phyloP scores from a whole-genome alignment of 352 stramenopile genomes.

The Pythium apleroticum region DNA sequence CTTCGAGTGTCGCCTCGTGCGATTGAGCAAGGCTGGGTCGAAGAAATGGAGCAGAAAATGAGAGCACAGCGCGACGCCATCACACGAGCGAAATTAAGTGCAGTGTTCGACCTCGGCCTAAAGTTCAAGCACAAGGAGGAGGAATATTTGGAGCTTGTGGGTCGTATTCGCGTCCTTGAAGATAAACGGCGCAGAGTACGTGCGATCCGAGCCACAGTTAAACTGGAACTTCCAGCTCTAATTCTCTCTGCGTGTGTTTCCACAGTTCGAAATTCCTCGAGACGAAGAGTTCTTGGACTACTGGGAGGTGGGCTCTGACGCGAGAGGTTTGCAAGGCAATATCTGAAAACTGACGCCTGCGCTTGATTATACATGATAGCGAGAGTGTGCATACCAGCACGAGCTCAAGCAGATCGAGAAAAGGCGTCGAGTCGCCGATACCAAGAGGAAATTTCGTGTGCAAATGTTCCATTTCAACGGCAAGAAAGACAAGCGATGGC shows the following conservation, averaged over 20 bases:
- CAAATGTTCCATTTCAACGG: constrained; percentile 51
- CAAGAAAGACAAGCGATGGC: constrained; percentile 62
- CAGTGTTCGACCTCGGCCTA: constrained; percentile 57
- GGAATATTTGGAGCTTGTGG: constrained; percentile 34
- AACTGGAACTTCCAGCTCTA: neutral
- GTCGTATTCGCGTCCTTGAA: constrained; percentile 40
- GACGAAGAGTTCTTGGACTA: constrained; percentile 82
- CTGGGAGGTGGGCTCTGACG: constrained; percentile 52
- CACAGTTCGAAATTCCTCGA: constrained; percentile 67
- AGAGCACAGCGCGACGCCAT: constrained; percentile 54
- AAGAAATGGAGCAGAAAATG: constrained; percentile 83
- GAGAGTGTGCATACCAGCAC: constrained; percentile 50
- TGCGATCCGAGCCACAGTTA: neutral
- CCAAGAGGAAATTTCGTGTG: constrained; percentile 51
- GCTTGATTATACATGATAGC: constrained; percentile 28
- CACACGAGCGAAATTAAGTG: constrained; percentile 56
- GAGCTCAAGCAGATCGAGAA: constrained; percentile 37
- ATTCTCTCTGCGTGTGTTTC: neutral
- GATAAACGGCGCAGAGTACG: constrained; percentile 50
- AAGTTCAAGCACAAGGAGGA: constrained; percentile 59
- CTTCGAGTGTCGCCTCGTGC: constrained; percentile 70
- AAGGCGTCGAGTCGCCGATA: constrained; percentile 46
- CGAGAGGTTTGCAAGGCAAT: neutral
- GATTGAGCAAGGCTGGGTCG: constrained; percentile 80
- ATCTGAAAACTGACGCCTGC: neutral